phyloP scores from a whole-genome alignment of 179 eudicot species.

The Gypsophila paniculata region DNA sequence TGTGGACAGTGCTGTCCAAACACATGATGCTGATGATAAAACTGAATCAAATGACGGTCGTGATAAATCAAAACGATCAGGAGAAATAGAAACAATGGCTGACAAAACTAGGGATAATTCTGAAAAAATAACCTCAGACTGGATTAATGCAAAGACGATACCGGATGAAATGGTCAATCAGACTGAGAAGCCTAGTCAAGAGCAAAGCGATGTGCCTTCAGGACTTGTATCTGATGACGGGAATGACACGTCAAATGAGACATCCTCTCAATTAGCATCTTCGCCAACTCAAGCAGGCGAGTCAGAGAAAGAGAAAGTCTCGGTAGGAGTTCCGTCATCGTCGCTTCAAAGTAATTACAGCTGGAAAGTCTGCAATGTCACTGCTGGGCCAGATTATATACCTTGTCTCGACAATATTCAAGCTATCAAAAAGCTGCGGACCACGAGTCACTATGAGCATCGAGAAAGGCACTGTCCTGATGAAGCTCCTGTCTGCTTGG shows the following conservation, averaged over 20 bases:
- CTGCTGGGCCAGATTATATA: constrained; percentile 44
- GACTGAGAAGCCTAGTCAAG: constrained; percentile 17
- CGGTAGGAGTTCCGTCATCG: constrained; percentile 5
- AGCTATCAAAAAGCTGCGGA: constrained; percentile 30
- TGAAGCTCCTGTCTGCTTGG: constrained; percentile 39
- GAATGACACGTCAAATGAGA: constrained; percentile 13
- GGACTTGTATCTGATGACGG: constrained; percentile 13
- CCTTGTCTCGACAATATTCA: constrained; percentile 44
- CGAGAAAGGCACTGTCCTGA: constrained; percentile 49
- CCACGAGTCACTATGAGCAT: constrained; percentile 38
- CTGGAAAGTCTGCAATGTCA: constrained; percentile 44
- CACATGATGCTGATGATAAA: constrained; percentile 11
- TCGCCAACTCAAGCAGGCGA: constrained; percentile 27
- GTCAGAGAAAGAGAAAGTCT: constrained; percentile 23
- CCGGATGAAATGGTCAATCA: constrained; percentile 11
- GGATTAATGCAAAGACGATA: no score
- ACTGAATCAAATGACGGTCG: not conserved
- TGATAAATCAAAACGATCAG: constrained; percentile 10
- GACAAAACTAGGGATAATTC: not conserved
- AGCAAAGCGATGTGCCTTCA: constrained; percentile 17
- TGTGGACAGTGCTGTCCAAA: constrained; percentile 4
- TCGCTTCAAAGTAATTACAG: constrained; percentile 14
- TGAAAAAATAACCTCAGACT: no score
- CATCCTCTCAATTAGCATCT: constrained; percentile 18
- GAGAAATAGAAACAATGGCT: constrained; percentile 4